Evolutionary conservation across 169 alveolate genomes (phyloP).

Genomic region (Eimeria necatrix): DNA sequence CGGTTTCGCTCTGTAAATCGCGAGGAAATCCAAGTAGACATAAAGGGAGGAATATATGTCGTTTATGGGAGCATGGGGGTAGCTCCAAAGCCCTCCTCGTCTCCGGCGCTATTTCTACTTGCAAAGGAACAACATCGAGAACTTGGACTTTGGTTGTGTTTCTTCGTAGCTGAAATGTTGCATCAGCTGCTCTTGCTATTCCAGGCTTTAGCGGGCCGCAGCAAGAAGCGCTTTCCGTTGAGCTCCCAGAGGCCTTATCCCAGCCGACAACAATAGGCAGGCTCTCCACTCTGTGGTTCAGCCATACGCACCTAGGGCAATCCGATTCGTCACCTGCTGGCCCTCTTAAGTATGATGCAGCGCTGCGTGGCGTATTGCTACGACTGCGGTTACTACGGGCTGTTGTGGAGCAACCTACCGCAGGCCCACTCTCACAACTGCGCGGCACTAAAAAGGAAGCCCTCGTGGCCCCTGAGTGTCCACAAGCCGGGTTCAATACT

Average conservation of each 20-base stretch:
- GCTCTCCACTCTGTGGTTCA: background rate
- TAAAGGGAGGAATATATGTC: constrained; percentile 55
- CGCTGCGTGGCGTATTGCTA: background rate
- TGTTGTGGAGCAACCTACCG: background rate
- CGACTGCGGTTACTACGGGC: constrained; percentile 29
- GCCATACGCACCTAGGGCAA: constrained; percentile 49
- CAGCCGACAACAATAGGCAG: constrained; percentile 30
- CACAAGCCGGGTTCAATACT: background rate
- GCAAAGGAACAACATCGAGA: constrained; percentile 57
- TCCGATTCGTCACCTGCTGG: background rate
- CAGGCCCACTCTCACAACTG: background rate
- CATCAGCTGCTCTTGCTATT: background rate
- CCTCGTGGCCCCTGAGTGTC: background rate
- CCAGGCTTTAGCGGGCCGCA: background rate
- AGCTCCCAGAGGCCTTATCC: background rate
- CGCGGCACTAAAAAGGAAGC: constrained; percentile 10
- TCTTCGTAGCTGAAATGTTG: background rate
- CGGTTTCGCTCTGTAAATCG: background rate
- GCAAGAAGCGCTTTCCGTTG: background rate
- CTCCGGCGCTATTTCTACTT: constrained; percentile 58
- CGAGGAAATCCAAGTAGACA: constrained; percentile 36
- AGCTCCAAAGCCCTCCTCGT: constrained; percentile 54
- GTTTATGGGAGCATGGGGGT: constrained; percentile 41
- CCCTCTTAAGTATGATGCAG: background rate
- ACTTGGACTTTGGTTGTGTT: background rate